These are phyloP conservation scores for Turnera subulata DNA, from an alignment of 345 rosid genomes.

Conservation along the genomic window DNA sequence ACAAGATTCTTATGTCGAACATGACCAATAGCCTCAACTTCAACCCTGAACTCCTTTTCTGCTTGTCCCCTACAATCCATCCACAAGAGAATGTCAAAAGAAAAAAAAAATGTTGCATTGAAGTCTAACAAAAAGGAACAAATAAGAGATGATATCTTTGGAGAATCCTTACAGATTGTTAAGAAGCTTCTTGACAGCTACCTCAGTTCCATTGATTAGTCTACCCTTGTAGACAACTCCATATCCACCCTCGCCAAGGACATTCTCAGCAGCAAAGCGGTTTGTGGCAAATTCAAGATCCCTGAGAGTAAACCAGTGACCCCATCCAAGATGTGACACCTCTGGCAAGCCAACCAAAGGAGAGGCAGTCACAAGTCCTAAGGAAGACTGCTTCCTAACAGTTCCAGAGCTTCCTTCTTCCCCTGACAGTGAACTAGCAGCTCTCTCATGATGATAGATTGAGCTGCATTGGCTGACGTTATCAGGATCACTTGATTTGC, in stretches of 20 bases:
- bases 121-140: neutral
- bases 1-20: slow-evolving; percentile 95
- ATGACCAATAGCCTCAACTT: slow-evolving; percentile 98
- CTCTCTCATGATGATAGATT: slow-evolving; percentile 60
- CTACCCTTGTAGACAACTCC: slow-evolving; percentile 88
- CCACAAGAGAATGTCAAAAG: slow-evolving; percentile 5
- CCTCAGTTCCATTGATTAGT: slow-evolving; percentile 86
- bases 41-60: slow-evolving; percentile 91
- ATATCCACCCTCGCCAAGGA: slow-evolving; percentile 97
- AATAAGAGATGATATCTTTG: neutral
- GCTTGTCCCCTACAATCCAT: slow-evolving; percentile 85
- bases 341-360: slow-evolving; percentile 92
- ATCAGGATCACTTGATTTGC: slow-evolving; percentile 81
- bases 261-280: slow-evolving; percentile 70
- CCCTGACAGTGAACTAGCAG: slow-evolving; percentile 66
- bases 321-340: slow-evolving; percentile 97
- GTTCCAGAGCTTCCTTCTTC: slow-evolving; percentile 87
- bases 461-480: slow-evolving; percentile 78
- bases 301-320: slow-evolving; percentile 97
- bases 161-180: slow-evolving; percentile 73
- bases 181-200: slow-evolving; percentile 95
- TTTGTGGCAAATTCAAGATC: slow-evolving; percentile 87
- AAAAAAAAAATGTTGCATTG: neutral
- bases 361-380: slow-evolving; percentile 67
- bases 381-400: slow-evolving; percentile 42